Evolutionary conservation across 805 yeast species (phyloP).

Genomic region (Grigorovia yakushimaensis): DNA sequence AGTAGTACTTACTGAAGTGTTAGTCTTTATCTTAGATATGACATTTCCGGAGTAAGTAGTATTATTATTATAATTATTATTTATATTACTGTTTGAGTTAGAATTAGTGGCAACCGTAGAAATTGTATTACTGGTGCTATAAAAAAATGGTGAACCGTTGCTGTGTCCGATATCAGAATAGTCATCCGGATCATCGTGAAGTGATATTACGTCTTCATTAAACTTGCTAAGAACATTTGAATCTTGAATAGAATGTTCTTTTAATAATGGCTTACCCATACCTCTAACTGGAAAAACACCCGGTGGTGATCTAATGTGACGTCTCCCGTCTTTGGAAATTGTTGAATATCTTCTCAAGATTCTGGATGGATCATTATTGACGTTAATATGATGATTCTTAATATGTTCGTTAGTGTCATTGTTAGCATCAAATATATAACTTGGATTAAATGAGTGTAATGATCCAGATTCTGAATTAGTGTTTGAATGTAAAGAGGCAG

Average conservation of each 20-base stretch:
- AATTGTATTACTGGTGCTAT: not conserved
- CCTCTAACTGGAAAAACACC: slow-evolving; percentile 76
- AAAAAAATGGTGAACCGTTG: too few relatives aligned
- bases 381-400: not conserved
- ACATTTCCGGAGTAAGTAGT: not conserved
- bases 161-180: too few relatives aligned
- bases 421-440: not conserved
- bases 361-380: not conserved
- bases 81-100: not conserved
- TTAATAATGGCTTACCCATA: slow-evolving; percentile 55
- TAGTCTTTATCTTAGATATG: not conserved
- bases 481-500: slow-evolving; percentile 3
- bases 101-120: not conserved
- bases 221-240: slow-evolving; percentile 6
- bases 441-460: not conserved
- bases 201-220: not conserved
- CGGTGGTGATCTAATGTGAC: slow-evolving; percentile 44
- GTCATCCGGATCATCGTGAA: not conserved
- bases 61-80: not conserved
- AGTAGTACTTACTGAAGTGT: not conserved
- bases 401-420: not conserved
- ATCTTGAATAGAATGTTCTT: slow-evolving; percentile 51
- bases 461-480: not conserved
- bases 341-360: slow-evolving; percentile 2
- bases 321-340: slow-evolving; percentile 1